Percentiles rank a stretch among this genome's conserved stretches.
Evolutionary conservation across 192 early-diverging fungal species (phyloP).

Genomic region (Funneliformis geosporum): DNA sequence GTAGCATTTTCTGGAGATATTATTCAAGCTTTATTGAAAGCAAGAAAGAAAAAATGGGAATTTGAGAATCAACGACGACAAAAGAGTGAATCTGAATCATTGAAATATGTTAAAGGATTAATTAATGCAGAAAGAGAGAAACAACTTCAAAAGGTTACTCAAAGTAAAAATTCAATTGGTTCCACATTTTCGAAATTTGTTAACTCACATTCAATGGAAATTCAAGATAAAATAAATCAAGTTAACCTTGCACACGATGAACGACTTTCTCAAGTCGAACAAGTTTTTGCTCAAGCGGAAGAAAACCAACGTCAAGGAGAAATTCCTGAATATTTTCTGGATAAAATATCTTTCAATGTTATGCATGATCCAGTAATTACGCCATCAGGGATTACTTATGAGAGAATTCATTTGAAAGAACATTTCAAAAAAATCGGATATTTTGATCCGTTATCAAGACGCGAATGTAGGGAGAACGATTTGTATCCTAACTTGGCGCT

Average conservation of each 20-base stretch:
- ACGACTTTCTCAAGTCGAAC: conserved; percentile 38
- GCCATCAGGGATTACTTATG: conserved; percentile 71
- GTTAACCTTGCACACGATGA: conserved; percentile 44
- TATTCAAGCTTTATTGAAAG: conserved; percentile 55
- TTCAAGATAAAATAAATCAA: conserved; percentile 8
- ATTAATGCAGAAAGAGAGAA: conserved; percentile 60
- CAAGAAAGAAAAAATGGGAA: conserved; percentile 74
- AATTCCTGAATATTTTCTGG: conserved; percentile 64
- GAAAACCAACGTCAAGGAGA: conserved; percentile 42
- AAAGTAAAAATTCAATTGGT: not conserved
- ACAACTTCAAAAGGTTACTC: conserved; percentile 36
- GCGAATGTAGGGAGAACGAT: conserved; percentile 65
- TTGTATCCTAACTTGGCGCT: conserved; percentile 76
- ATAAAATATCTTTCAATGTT: conserved; percentile 78
- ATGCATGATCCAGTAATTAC: conserved; percentile 78
- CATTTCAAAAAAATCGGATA: conserved; percentile 79
- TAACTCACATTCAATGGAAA: not conserved
- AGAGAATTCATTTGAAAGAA: conserved; percentile 69
- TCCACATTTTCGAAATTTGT: conserved; percentile 20
- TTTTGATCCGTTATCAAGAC: conserved; percentile 78
- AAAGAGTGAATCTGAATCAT: conserved; percentile 58
- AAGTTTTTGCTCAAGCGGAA: conserved; percentile 56
- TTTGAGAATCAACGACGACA: conserved; percentile 55
- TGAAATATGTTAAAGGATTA: conserved; percentile 62
- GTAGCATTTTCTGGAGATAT: conserved; percentile 67